Conservation (phyloP, 176 grass and related monocot genomes). For the Oryza punctata region DNA sequence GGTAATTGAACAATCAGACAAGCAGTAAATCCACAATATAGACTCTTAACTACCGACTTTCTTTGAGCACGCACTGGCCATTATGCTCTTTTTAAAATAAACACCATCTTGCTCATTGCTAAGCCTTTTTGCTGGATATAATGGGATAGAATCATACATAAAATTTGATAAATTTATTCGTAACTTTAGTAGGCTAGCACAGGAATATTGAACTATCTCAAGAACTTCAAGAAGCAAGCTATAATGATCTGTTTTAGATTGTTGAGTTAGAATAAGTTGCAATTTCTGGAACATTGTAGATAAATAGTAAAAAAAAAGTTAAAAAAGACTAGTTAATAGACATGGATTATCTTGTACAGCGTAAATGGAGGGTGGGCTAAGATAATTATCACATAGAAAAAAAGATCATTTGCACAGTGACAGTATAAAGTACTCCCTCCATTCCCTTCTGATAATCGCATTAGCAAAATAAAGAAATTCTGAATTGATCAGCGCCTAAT, state of each 20-base stretch:
- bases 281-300: constrained; percentile 6
- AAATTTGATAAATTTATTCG: background rate
- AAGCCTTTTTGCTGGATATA: background rate
- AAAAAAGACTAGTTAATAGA: background rate
- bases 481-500: too few species aligned
- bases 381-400: background rate
- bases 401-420: background rate
- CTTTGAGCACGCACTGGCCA: background rate
- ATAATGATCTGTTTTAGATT: background rate
- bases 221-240: background rate
- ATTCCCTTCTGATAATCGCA: too few species aligned
- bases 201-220: background rate
- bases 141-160: background rate
- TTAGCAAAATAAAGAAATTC: too few species aligned
- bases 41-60: background rate
- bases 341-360: background rate
- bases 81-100: background rate
- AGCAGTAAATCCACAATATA: constrained; percentile 3
- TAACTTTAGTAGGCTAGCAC: constrained; percentile 14
- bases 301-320: constrained; percentile 16
- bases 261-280: background rate
- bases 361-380: background rate
- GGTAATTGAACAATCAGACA: background rate
- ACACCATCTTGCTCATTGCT: background rate
- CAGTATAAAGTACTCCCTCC: background rate